These are phyloP conservation scores for Termitomyces sp. DNA, from an alignment of 768 basidiomycete species.

Conservation along the genomic window DNA sequence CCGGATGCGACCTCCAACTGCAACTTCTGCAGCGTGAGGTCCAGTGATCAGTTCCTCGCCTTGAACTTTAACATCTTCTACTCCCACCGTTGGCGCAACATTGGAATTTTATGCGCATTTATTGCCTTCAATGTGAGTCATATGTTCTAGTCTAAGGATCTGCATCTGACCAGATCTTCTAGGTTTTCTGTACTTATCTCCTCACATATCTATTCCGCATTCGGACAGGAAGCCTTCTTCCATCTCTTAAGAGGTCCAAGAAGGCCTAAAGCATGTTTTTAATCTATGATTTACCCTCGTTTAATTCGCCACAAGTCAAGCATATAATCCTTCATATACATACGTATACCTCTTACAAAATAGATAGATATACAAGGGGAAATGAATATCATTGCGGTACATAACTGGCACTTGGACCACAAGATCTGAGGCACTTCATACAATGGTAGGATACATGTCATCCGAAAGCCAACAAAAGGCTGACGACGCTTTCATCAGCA, in stretches of 20 bases:
- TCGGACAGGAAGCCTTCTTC: constrained; percentile 26
- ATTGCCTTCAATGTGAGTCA: constrained; percentile 46
- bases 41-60: constrained; percentile 56
- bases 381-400: too few species aligned
- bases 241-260: constrained; percentile 22
- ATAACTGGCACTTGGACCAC: background rate
- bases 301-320: background rate
- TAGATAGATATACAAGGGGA: background rate
- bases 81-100: constrained; percentile 47
- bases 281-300: background rate
- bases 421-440: background rate
- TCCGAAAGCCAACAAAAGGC: background rate
- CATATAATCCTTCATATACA: background rate
- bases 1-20: constrained; percentile 51
- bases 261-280: constrained; percentile 1
- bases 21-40: constrained; percentile 54
- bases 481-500: background rate
- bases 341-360: background rate
- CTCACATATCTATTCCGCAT: constrained; percentile 55
- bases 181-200: constrained; percentile 39
- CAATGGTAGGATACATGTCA: background rate
- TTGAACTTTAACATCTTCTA: constrained; percentile 55
- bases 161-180: background rate
- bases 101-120: constrained; percentile 48
- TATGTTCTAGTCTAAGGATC: background rate